Percentiles rank a stretch among this genome's conserved stretches.
Conservation (phyloP, 495 filamentous ascomycete species). For the Podospora tetraspora region DNA sequence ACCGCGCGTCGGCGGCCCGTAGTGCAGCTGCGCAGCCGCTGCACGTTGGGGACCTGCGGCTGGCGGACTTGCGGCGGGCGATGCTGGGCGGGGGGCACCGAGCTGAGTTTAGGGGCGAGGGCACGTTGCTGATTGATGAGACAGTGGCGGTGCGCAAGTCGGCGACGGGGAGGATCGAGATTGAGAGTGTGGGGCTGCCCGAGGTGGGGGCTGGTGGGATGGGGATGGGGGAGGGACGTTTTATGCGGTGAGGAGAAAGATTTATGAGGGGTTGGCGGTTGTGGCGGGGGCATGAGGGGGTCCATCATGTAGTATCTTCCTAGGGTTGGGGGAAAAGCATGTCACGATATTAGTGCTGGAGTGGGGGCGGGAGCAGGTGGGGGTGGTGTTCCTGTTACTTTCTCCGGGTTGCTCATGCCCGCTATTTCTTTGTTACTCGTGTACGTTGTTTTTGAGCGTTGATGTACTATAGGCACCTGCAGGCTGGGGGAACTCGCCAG, state of each 20-base stretch:
- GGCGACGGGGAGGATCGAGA: slow-evolving; percentile 78
- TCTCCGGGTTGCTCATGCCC: neutral
- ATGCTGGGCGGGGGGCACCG: slow-evolving; percentile 78
- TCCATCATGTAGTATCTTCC: neutral
- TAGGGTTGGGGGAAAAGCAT: neutral
- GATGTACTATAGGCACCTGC: neutral
- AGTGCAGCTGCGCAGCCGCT: slow-evolving; percentile 73
- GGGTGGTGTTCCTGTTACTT: too few relatives aligned
- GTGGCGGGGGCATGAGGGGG: slow-evolving; percentile 26
- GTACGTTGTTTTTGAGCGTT: neutral
- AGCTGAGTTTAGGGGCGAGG: slow-evolving; percentile 91
- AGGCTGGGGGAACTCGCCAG: neutral
- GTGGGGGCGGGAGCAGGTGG: neutral
- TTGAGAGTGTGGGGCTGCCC: slow-evolving; percentile 67
- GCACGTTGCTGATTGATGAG: slow-evolving; percentile 83
- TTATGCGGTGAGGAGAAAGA: slow-evolving; percentile 30
- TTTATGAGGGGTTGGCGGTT: slow-evolving; percentile 35
- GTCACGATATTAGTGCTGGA: neutral
- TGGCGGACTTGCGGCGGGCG: slow-evolving; percentile 80
- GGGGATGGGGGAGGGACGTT: slow-evolving; percentile 21
- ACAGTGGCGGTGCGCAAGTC: slow-evolving; percentile 84
- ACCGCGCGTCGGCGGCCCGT: slow-evolving; percentile 69
- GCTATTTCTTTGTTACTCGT: neutral
- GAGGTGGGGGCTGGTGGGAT: slow-evolving; percentile 25
- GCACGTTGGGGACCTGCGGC: slow-evolving; percentile 87